Conservation (phyloP, 225 moss, liverwort and hornwort species). For the Pseudisothecium myosuroides region DNA sequence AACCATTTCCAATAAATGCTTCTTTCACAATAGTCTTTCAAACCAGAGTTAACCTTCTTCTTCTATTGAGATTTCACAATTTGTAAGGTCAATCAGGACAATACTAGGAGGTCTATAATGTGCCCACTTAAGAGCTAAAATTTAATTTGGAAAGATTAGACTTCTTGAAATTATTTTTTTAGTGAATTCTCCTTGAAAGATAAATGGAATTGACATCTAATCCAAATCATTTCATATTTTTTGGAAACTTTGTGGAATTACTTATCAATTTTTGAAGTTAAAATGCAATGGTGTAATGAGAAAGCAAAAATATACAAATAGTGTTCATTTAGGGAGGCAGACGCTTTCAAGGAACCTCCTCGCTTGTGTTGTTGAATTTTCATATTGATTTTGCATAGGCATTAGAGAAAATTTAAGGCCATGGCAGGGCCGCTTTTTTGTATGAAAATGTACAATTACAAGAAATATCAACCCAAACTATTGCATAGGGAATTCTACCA, state of each 20-base stretch:
- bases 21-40: no score
- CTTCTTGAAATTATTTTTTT: not conserved
- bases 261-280: no score
- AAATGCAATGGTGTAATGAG: not conserved
- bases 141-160: not conserved
- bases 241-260: not conserved
- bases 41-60: not conserved
- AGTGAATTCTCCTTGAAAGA: not conserved
- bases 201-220: not conserved
- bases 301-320: not conserved
- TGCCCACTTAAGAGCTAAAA: not conserved
- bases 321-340: accelerated
- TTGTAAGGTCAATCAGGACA: not conserved
- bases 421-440: no score
- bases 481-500: no score
- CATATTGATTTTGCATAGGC: no score
- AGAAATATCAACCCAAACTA: no score
- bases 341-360: not conserved
- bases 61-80: not conserved
- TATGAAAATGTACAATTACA: no score
- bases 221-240: not conserved
- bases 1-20: no score
- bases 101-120: not conserved
- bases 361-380: no score
- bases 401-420: no score